These are phyloP conservation scores for Linum lewisii DNA, from an alignment of 345 rosid species.

Conservation along the genomic window DNA sequence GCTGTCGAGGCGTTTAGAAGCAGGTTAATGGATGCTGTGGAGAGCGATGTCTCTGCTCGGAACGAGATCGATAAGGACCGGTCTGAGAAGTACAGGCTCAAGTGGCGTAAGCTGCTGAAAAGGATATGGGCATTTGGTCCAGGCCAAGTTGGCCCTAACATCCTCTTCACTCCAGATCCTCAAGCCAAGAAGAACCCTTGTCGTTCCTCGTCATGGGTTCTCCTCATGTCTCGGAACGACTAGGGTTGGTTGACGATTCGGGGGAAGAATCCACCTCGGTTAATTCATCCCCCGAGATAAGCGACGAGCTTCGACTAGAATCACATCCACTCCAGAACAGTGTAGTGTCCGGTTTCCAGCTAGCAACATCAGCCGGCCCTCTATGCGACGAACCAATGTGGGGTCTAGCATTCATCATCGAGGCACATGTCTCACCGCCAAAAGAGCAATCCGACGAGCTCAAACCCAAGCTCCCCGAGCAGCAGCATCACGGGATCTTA, in stretches of 20 bases:
- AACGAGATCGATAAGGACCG: slow-evolving; percentile 50
- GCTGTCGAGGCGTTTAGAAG: slow-evolving; percentile 47
- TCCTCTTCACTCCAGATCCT: slow-evolving; percentile 67
- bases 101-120: slow-evolving; percentile 58
- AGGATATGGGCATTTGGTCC: slow-evolving; percentile 96
- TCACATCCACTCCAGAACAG: slow-evolving; percentile 62
- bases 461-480: slow-evolving; percentile 29
- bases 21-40: slow-evolving; percentile 44
- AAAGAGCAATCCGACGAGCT: slow-evolving; percentile 28
- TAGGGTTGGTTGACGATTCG: slow-evolving; percentile 49
- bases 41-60: slow-evolving; percentile 33
- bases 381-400: slow-evolving; percentile 87
- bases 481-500: slow-evolving; percentile 58
- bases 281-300: slow-evolving; percentile 25
- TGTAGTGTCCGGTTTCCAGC: slow-evolving; percentile 72
- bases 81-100: slow-evolving; percentile 44
- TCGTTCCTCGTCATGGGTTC: slow-evolving; percentile 52
- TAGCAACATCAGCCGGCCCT: slow-evolving; percentile 82
- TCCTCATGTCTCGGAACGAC: slow-evolving; percentile 55
- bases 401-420: slow-evolving; percentile 75
- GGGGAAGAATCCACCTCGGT: slow-evolving; percentile 12
- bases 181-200: slow-evolving; percentile 24
- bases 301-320: slow-evolving; percentile 34
- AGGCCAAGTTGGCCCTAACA: slow-evolving; percentile 80
- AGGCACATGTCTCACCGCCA: slow-evolving; percentile 39